Evolutionary conservation across 2,329 filamentous ascomycete genomes (phyloP).

Genomic region (Magnaporthiopsis rhizophila): DNA sequence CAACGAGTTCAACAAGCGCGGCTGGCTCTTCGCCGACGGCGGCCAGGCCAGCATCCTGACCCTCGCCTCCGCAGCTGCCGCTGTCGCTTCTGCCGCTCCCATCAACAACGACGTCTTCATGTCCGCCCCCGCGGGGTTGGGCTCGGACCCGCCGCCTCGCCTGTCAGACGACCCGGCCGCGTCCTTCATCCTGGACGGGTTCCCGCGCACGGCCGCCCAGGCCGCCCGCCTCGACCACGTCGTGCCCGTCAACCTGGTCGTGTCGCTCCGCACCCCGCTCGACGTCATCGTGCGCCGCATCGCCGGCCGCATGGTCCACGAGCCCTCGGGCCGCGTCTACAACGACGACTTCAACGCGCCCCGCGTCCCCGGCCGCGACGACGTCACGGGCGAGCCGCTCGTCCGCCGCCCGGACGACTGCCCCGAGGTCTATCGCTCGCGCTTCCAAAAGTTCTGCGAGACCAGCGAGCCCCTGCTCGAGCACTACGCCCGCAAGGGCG

Average conservation of each 20-base stretch:
- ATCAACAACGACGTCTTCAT: slow-evolving; percentile 28
- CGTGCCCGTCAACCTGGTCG: slow-evolving; percentile 90
- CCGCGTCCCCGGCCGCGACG: slow-evolving; percentile 71
- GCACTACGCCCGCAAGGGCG: slow-evolving; percentile 77
- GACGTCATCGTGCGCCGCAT: slow-evolving; percentile 86
- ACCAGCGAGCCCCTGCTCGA: slow-evolving; percentile 78
- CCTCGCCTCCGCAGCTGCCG: slow-evolving; percentile 33
- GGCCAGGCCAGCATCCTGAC: slow-evolving; percentile 38
- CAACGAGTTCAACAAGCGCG: slow-evolving; percentile 75
- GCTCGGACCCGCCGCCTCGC: slow-evolving; percentile 26
- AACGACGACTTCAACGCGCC: slow-evolving; percentile 91
- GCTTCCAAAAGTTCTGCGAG: slow-evolving; percentile 78
- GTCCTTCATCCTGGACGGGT: slow-evolving; percentile 93
- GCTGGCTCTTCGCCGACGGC: slow-evolving; percentile 61
- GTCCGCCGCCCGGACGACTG: slow-evolving; percentile 80
- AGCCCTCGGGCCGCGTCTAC: slow-evolving; percentile 84
- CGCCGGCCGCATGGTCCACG: slow-evolving; percentile 87
- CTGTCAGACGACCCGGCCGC: slow-evolving; percentile 64
- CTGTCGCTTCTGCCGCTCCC: slow-evolving; percentile 32
- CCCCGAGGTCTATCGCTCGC: slow-evolving; percentile 73
- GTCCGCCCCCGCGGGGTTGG: slow-evolving; percentile 20
- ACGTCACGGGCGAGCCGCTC: slow-evolving; percentile 81
- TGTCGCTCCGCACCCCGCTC: slow-evolving; percentile 77
- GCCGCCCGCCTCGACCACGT: slow-evolving; percentile 69
- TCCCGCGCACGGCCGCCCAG: slow-evolving; percentile 80